phyloP scores from a whole-genome alignment of 495 filamentous ascomycete genomes.

The Penicillium waksmanii region DNA sequence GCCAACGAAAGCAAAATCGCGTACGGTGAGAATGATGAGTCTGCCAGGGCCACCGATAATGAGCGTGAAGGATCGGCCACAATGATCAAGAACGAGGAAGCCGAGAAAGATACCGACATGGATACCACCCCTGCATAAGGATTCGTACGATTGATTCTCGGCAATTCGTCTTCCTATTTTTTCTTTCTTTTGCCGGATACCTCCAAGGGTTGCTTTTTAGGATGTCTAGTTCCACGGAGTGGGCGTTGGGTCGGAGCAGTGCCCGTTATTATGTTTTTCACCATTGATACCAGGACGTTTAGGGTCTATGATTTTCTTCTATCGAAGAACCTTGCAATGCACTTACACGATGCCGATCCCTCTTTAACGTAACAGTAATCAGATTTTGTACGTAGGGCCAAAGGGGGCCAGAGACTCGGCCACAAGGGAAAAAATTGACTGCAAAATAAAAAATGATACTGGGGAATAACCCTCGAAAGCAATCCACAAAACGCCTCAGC shows the following conservation, averaged over 20 bases:
- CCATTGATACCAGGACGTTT: neutral
- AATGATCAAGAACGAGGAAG: slow-evolving; percentile 11
- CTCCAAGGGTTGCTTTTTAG: neutral
- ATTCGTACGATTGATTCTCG: neutral
- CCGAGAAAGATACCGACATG: slow-evolving; percentile 23
- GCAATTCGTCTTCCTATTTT: neutral
- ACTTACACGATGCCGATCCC: no score
- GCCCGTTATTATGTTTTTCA: neutral
- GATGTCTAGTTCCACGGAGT: neutral
- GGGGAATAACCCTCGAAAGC: neutral
- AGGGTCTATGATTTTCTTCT: neutral
- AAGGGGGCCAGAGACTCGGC: no score
- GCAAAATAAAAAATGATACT: slow-evolving; percentile 9
- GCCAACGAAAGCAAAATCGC: slow-evolving; percentile 15
- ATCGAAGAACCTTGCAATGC: no score
- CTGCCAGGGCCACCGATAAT: slow-evolving; percentile 18
- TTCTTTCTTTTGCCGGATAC: neutral
- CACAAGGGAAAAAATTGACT: slow-evolving; percentile 1
- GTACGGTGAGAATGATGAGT: slow-evolving; percentile 19
- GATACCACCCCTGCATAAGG: slow-evolving; percentile 19
- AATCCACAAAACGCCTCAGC: slow-evolving; percentile 26
- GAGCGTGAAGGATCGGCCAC: slow-evolving; percentile 19
- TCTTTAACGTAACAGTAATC: no score
- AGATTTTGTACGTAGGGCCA: no score
- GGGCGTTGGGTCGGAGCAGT: neutral